Percentiles rank a stretch among this genome's conserved stretches.
Evolutionary conservation across 192 early-diverging fungal genomes (phyloP).

Genomic region (Coemansia sp.): DNA sequence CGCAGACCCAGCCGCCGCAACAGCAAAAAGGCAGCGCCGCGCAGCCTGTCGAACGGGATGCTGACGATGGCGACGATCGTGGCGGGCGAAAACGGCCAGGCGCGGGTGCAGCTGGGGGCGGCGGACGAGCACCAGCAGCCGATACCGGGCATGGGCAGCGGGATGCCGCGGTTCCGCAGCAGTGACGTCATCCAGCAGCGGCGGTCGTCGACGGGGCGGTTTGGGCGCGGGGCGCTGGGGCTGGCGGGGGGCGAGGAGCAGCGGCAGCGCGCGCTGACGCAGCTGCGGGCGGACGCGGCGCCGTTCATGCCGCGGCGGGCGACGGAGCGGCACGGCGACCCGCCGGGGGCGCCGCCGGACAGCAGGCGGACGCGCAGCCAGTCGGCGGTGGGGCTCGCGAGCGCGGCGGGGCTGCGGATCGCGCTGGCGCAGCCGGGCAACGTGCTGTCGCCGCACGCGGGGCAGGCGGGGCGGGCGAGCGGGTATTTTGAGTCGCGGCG

Average conservation of each 20-base stretch:
- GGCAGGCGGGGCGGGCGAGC: constrained; percentile 16
- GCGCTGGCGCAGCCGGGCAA: constrained; percentile 39
- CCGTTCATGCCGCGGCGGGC: constrained; percentile 10
- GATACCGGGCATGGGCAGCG: constrained; percentile 1
- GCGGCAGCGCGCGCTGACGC: not conserved
- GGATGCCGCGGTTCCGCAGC: not conserved
- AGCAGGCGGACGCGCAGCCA: not conserved
- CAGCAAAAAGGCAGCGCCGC: not conserved
- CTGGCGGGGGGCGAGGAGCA: not conserved
- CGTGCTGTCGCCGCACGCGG: constrained; percentile 31
- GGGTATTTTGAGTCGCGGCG: constrained; percentile 50
- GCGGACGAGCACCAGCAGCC: constrained; percentile 7
- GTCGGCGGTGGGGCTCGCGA: constrained; percentile 8
- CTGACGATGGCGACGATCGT: constrained; percentile 32
- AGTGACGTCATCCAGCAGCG: not conserved
- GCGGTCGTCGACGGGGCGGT: not conserved
- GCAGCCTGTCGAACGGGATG: constrained; percentile 3
- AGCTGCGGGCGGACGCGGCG: not conserved
- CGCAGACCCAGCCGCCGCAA: not conserved
- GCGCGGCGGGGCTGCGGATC: constrained; percentile 32
- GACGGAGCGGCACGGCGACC: constrained; percentile 19
- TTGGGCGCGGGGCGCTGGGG: not conserved
- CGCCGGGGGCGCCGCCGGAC: constrained; percentile 10
- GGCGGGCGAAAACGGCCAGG: constrained; percentile 36
- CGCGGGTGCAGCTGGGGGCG: constrained; percentile 23